Evolutionary conservation across 495 filamentous ascomycete genomes (phyloP).

Genomic region (Pseudotulostoma volvatum): DNA sequence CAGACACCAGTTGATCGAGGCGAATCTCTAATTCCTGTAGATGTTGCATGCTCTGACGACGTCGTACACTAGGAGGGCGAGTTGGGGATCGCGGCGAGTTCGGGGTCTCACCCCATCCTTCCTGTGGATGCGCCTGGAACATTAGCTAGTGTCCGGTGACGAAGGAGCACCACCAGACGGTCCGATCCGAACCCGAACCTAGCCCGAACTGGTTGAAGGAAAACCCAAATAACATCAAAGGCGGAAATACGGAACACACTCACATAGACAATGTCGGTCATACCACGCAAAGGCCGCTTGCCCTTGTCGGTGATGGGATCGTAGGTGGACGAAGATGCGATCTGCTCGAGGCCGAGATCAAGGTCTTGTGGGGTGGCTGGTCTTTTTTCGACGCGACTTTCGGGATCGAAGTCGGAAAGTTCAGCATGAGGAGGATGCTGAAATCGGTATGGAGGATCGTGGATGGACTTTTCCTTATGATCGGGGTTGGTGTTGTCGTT

Average conservation of each 20-base stretch:
- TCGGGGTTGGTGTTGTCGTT: conserved; percentile 5
- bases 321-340: conserved; percentile 45
- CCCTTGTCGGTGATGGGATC: conserved; percentile 73
- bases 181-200: no score
- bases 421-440: conserved; percentile 7
- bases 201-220: no score
- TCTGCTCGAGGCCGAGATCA: conserved; percentile 27
- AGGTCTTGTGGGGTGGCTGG: not conserved
- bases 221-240: conserved; percentile 10
- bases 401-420: conserved; percentile 7
- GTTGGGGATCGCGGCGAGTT: conserved; percentile 86
- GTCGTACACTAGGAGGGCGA: conserved; percentile 87
- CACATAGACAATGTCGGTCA: conserved; percentile 92
- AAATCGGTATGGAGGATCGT: no score
- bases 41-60: conserved; percentile 91
- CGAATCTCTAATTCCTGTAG: conserved; percentile 57
- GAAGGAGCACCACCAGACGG: no score
- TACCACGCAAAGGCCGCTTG: conserved; percentile 65
- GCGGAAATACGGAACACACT: no score
- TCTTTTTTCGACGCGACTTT: no score
- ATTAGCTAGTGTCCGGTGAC: conserved; percentile 2
- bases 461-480: not conserved
- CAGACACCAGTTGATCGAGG: conserved; percentile 64
- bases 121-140: conserved; percentile 35
- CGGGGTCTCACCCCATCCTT: conserved; percentile 86